Percentiles rank a stretch among this genome's conserved stretches.
These are phyloP conservation scores for Ciborinia camelliae DNA, from an alignment of 2,329 filamentous ascomycete genomes.

Conservation along the genomic window DNA sequence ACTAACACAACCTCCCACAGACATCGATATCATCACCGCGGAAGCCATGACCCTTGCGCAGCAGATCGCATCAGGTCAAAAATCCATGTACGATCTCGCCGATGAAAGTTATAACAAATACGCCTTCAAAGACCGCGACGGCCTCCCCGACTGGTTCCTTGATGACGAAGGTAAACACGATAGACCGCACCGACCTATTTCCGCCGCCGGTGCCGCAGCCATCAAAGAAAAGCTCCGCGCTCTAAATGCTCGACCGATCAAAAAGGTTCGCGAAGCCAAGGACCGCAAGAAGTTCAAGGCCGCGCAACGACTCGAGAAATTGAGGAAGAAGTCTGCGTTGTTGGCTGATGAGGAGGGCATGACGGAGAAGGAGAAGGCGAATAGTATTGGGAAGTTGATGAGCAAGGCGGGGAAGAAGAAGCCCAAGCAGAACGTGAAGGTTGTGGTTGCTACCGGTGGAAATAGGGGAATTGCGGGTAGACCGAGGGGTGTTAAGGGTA, in stretches of 20 bases:
- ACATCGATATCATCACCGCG: slow-evolving; percentile 98
- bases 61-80: slow-evolving; percentile 81
- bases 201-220: slow-evolving; percentile 80
- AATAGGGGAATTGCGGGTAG: slow-evolving; percentile 85
- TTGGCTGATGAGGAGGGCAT: slow-evolving; percentile 85
- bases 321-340: slow-evolving; percentile 94
- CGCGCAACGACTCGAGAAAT: slow-evolving; percentile 84
- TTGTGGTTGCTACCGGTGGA: slow-evolving; percentile 81
- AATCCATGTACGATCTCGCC: slow-evolving; percentile 71
- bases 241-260: slow-evolving; percentile 93
- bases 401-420: slow-evolving; percentile 81
- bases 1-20: slow-evolving; percentile 42
- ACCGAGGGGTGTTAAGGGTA: slow-evolving; percentile 88
- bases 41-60: slow-evolving; percentile 98
- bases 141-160: slow-evolving; percentile 95
- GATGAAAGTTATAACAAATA: slow-evolving; percentile 95
- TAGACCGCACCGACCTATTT: slow-evolving; percentile 82
- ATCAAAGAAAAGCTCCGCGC: slow-evolving; percentile 94
- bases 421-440: slow-evolving; percentile 74
- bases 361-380: slow-evolving; percentile 94
- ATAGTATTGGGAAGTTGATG: slow-evolving; percentile 77
- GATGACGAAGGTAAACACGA: slow-evolving; percentile 88
- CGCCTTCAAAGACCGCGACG: slow-evolving; percentile 84
- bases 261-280: slow-evolving; percentile 96
- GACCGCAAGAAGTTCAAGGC: slow-evolving; percentile 97